Percentiles rank a stretch among this genome's conserved stretches.
phyloP scores from a whole-genome alignment of 352 stramenopile species.

The Globisporangium solare region DNA sequence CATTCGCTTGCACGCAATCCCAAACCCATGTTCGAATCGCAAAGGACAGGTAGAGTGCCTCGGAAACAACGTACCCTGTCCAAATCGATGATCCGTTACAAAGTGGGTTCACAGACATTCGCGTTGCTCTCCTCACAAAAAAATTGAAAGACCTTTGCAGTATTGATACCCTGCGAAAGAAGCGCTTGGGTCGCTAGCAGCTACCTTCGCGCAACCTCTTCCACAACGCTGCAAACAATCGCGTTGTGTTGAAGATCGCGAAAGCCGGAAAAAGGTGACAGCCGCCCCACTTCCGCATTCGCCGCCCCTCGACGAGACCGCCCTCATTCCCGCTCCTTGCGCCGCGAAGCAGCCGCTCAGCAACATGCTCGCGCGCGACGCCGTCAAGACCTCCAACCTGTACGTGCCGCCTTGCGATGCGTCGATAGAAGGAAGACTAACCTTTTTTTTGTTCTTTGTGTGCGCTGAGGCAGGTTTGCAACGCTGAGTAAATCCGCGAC shows the following conservation, averaged over 20 bases:
- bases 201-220: background rate
- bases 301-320: background rate
- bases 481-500: conserved; percentile 9
- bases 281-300: background rate
- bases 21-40: background rate
- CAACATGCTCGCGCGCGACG: conserved; percentile 25
- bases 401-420: conserved; percentile 9
- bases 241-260: background rate
- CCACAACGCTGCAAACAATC: background rate
- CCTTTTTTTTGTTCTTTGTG: background rate
- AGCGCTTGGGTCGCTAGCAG: background rate
- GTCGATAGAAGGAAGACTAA: background rate
- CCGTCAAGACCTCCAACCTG: conserved; percentile 36
- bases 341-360: background rate
- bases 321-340: no score
- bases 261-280: background rate
- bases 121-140: background rate
- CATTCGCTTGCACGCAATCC: background rate
- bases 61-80: no score
- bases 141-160: background rate
- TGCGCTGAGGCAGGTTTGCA: conserved; percentile 4
- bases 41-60: background rate
- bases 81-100: background rate
- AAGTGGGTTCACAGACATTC: no score
- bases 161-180: background rate